Evolutionary conservation across 495 filamentous ascomycete species (phyloP), one percentile per base, ranked within the genome.

Genomic region (Trichocladium antarcticum): DNA sequence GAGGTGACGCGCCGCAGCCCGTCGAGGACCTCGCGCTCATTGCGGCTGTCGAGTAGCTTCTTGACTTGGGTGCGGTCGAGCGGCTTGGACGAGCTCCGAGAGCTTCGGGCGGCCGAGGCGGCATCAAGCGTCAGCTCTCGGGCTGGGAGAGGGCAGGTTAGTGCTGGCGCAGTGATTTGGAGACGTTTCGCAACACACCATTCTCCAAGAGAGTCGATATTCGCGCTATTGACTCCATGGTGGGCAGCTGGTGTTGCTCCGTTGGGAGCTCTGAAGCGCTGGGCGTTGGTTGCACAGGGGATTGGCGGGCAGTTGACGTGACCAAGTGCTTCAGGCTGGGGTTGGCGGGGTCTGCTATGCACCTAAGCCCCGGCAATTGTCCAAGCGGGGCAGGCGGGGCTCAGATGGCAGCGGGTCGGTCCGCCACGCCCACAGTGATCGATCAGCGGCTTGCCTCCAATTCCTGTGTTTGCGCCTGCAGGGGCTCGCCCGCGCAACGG

Each of bases 111-210:
- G 39, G 84, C 83, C 68, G 86, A 83, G 56, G 92, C 90, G 42
- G 92, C 93, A 74, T 98, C 92, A 60, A 98, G 80, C 35, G 92
- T 98, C 60, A 98, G 81, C 65, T 97, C 92, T 62, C 92, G 80
- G 63, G 92, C 92, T 88, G 73, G 46, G 17, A 16, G 35, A 56
- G 14, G 29, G 17, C 1, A 32, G 49, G 51, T 24, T 20, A 49
- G 16, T 36, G 31, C 29, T 39, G 46, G 51, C 45, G 6, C 7
- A 16, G 19, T 37, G 21, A 5, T 29, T 19, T 35, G 19, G n/a
- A 22, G 37, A 17, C 8, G 24, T 15, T 12, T 34, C 2, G 6
- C 34, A 40, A 54, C 73, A 61, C 70, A 92, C 88, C 86, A 71
- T 82, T 90, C 72, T 97, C 92, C 62, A 98, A 80, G 65, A 98